Evolutionary conservation across 495 filamentous ascomycete species (phyloP), one percentile per base, ranked within the genome.

Genomic region (Podospora conica): DNA sequence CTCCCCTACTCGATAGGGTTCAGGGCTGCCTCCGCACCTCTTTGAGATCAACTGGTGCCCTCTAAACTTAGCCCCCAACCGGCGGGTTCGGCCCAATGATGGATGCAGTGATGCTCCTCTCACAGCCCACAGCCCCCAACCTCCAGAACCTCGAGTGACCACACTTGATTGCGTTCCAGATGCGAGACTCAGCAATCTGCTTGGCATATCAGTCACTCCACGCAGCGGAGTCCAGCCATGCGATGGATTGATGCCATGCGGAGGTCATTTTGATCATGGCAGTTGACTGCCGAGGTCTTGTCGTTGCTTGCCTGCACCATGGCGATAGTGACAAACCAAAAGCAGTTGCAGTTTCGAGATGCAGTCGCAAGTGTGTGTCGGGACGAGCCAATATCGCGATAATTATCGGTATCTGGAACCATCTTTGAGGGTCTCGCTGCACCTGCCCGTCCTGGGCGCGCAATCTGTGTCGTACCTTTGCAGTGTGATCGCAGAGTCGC

Each of bases 391-490:
- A 61, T 61, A 64, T 58, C 21, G 24, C 20, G 1, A 18, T 15
- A 48, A 48, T 66, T 23, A 40, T 31, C 61, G 60, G 27, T 56
- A 40, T 61, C 25, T 33, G 58, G 27, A 33, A 18, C 40, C 64
- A 61, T 53, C 4, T 54, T 28, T 29, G 33, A 58, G 56, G 63
- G 9, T 29, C 55, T 27, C 29, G 59, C 53, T 29, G 58, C 57
- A 24, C 33, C 57, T 63, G 55, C 27, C 31, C 24, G 33, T 54
- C 53, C 27, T 31, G 24, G 60, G 48, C 27, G 18, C 40, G 59
- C 67, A 66, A 63, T 66, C 29, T 66, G 55, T 54, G 64, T 69
- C 67, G 63, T 27, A 69, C 64, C 64, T 59, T 60, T 53, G 58
- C 24, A 61, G 60, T 66, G 54, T 57, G 65, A 64, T 54, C 53